These are phyloP conservation scores for Suhomyces prunicola DNA, from an alignment of 805 yeast species.

Conservation along the genomic window DNA sequence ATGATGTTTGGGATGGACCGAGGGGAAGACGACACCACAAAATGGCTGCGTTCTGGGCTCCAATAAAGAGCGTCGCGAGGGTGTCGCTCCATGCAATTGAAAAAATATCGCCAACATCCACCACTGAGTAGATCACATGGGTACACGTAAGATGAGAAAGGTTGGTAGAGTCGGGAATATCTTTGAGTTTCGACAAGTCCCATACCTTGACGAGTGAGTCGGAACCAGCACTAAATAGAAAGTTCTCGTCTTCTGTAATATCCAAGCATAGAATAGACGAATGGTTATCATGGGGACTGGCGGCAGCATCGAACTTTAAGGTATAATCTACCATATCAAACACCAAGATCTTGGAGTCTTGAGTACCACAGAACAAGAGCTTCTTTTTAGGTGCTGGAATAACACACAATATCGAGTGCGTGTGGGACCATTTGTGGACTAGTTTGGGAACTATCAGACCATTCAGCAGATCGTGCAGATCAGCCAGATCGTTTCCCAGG, in stretches of 20 bases:
- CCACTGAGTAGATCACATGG: slow-evolving; percentile 75
- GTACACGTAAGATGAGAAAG: slow-evolving; percentile 28
- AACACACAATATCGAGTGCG: slow-evolving; percentile 70
- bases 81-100: slow-evolving; percentile 68
- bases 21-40: slow-evolving; percentile 56
- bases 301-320: slow-evolving; percentile 41
- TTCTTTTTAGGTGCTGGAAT: slow-evolving; percentile 56
- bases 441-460: slow-evolving; percentile 6
- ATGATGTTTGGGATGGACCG: background rate
- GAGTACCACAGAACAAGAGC: slow-evolving; percentile 84
- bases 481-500: background rate
- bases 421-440: slow-evolving; percentile 71
- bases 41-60: slow-evolving; percentile 89
- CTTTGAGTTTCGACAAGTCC: slow-evolving; percentile 47
- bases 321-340: slow-evolving; percentile 67
- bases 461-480: background rate
- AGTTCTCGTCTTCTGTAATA: slow-evolving; percentile 50
- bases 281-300: slow-evolving; percentile 51
- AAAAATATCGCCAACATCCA: slow-evolving; percentile 93
- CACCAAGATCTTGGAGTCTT: slow-evolving; percentile 73
- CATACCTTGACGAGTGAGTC: slow-evolving; percentile 88
- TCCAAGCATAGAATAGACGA: slow-evolving; percentile 75
- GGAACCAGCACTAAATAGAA: slow-evolving; percentile 80
- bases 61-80: slow-evolving; percentile 66
- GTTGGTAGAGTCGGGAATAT: slow-evolving; percentile 5